phyloP scores from a whole-genome alignment of 208 protist species.

The Leishmania braziliensis region DNA sequence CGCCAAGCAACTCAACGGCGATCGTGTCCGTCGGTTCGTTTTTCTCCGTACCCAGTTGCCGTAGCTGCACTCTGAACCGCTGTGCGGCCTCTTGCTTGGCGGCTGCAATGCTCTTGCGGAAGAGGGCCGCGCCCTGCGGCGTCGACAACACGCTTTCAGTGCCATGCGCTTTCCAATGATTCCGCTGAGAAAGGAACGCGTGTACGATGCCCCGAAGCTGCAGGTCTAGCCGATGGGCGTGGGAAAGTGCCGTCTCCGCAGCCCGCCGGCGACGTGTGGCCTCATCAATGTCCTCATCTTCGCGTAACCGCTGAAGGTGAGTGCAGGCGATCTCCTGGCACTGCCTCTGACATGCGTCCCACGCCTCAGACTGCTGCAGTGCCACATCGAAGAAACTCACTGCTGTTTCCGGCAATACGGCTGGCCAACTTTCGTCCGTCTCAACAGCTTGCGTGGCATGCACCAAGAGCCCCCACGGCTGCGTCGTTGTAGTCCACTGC shows the following conservation, averaged over 20 bases:
- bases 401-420: background rate
- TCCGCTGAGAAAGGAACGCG: constrained; percentile 26
- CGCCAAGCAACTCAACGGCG: background rate
- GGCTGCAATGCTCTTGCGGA: background rate
- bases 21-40: too few species aligned
- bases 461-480: constrained; percentile 32
- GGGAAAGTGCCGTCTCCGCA: background rate
- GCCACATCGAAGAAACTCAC: constrained; percentile 12
- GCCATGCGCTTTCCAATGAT: background rate
- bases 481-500: constrained; percentile 31
- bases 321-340: background rate
- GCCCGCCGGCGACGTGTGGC: background rate
- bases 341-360: constrained; percentile 1
- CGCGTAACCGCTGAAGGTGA: background rate
- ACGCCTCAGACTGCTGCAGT: constrained; percentile 12
- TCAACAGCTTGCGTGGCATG: background rate
- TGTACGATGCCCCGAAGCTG: constrained; percentile 50
- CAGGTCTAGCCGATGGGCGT: constrained; percentile 39
- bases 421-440: background rate
- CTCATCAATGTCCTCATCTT: background rate
- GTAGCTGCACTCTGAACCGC: constrained; percentile 18
- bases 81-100: constrained; percentile 16
- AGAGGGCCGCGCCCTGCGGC: background rate
- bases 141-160: background rate
- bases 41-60: background rate